Conservation (phyloP, 495 filamentous ascomycete genomes). For the Trypethelium eluteriae region DNA sequence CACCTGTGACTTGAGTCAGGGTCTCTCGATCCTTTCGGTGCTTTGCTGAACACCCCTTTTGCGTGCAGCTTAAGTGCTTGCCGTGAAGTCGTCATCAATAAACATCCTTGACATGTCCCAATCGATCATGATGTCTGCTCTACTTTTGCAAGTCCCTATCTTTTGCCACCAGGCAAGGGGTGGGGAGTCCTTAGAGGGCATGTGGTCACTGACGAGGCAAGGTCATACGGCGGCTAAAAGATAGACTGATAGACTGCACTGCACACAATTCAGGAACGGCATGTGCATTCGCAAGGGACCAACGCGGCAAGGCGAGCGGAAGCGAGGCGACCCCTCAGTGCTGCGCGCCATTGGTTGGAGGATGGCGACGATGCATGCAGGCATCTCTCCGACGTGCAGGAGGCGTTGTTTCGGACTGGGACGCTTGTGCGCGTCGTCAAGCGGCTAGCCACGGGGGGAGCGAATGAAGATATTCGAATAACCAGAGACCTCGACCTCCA, state of each 20-base stretch:
- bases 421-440: constrained; percentile 11
- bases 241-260: neutral
- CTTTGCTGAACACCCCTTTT: neutral
- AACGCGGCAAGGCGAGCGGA: neutral
- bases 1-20: neutral
- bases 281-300: neutral
- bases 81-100: neutral
- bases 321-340: constrained; percentile 4
- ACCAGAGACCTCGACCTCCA: neutral
- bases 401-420: constrained; percentile 1
- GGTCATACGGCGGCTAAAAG: neutral
- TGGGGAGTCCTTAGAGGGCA: neutral
- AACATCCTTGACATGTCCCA: neutral
- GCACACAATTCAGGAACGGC: constrained; percentile 9
- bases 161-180: constrained; percentile 7
- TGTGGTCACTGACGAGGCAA: neutral
- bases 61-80: neutral
- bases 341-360: constrained; percentile 1
- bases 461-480: constrained; percentile 1
- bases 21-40: neutral
- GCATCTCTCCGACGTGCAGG: constrained; percentile 2
- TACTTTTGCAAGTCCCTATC: neutral
- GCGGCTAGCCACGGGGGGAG: neutral
- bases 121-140: neutral
- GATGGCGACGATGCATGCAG: neutral